Evolutionary conservation across 163 green algal species (phyloP).

Genomic region (Scenedesmus sp.): DNA sequence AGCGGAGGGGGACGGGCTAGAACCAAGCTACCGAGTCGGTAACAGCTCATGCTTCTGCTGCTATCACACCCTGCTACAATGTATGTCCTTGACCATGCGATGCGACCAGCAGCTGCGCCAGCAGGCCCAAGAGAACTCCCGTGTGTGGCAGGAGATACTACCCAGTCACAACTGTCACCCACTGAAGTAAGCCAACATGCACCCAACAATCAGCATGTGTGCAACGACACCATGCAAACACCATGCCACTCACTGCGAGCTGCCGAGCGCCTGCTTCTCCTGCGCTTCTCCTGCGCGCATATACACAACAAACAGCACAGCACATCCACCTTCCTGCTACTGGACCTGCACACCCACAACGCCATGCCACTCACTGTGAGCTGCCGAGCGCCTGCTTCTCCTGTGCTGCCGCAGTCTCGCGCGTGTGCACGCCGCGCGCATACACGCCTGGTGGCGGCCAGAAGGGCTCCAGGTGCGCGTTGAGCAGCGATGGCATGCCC

Average conservation of each 20-base stretch:
- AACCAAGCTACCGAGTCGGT: too few species aligned
- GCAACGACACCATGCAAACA: too few species aligned
- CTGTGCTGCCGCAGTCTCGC: constrained; percentile 29
- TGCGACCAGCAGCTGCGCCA: too few species aligned
- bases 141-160: too few species aligned
- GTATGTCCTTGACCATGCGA: too few species aligned
- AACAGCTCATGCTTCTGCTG: background rate
- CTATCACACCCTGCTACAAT: background rate
- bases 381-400: constrained; percentile 31
- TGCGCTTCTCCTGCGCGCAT: background rate
- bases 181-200: too few species aligned
- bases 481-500: constrained; percentile 48
- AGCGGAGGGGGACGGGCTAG: too few species aligned
- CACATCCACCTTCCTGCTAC: background rate
- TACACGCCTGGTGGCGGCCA: constrained; percentile 48
- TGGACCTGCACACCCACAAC: background rate
- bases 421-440: constrained; percentile 44
- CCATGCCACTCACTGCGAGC: background rate
- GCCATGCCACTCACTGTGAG: constrained; percentile 36
- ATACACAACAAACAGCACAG: background rate
- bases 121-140: too few species aligned
- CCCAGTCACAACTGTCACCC: too few species aligned
- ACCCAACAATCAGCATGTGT: too few species aligned
- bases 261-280: background rate
- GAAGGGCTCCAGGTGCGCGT: constrained; percentile 36